A percentile compares a stretch with the other conserved stretches of the same genome.
Evolutionary conservation across 2,329 filamentous ascomycete species (phyloP).

Genomic region (Microcyclosporella mali): DNA sequence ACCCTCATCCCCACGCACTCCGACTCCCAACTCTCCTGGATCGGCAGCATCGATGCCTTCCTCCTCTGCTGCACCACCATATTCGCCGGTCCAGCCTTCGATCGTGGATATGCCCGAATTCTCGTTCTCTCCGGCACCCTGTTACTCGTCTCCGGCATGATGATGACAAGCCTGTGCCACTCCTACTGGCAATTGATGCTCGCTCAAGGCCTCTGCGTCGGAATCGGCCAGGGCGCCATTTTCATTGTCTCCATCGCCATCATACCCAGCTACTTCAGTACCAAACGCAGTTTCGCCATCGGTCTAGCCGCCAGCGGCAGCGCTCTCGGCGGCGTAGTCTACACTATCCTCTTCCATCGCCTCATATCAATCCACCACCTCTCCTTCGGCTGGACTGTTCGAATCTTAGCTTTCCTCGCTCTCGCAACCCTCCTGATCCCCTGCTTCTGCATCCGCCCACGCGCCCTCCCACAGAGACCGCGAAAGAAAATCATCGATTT

Average conservation of each 20-base stretch:
- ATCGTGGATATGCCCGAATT: constrained; percentile 41
- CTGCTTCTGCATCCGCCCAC: constrained; percentile 33
- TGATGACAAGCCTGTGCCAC: constrained; percentile 45
- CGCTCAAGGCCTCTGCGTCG: constrained; percentile 42
- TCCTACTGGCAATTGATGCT: constrained; percentile 48
- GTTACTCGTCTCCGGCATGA: constrained; percentile 43
- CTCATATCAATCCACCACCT: constrained; percentile 37
- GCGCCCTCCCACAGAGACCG: neutral
- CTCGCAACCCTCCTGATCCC: constrained; percentile 23
- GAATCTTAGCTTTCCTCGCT: constrained; percentile 45
- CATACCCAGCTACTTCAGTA: constrained; percentile 58
- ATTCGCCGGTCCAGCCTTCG: constrained; percentile 46
- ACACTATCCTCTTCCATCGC: constrained; percentile 44
- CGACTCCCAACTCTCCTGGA: constrained; percentile 39
- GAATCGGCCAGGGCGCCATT: constrained; percentile 44
- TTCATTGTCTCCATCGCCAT: constrained; percentile 59
- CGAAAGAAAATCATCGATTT: constrained; percentile 14
- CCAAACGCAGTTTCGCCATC: constrained; percentile 50
- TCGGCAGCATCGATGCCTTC: constrained; percentile 46
- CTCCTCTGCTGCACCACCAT: constrained; percentile 46
- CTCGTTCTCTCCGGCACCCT: constrained; percentile 36
- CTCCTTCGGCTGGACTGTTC: constrained; percentile 50
- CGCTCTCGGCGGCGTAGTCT: constrained; percentile 49
- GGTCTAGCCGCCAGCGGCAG: constrained; percentile 54
- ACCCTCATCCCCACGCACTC: constrained; percentile 7